These are phyloP conservation scores for Penicillium capsulatum DNA, from an alignment of 2,329 filamentous ascomycete genomes.

Conservation along the genomic window DNA sequence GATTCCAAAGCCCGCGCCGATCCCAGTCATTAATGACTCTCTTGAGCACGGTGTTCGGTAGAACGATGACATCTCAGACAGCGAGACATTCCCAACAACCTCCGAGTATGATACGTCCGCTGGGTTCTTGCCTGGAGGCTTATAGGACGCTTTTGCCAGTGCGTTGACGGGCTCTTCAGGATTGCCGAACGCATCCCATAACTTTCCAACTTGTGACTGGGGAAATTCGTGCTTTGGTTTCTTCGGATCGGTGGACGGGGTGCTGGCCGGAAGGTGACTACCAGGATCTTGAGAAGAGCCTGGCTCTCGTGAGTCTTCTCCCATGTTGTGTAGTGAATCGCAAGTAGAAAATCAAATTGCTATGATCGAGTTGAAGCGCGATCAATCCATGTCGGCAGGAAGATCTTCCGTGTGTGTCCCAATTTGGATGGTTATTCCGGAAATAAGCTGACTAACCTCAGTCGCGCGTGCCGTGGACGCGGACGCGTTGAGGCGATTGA, in stretches of 20 bases:
- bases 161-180: conserved; percentile 51
- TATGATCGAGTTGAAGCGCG: background rate
- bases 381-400: conserved; percentile 8
- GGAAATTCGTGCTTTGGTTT: conserved; percentile 42
- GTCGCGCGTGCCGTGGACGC: conserved; percentile 28
- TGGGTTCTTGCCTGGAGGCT: conserved; percentile 57
- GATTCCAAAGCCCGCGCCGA: conserved; percentile 70
- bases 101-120: conserved; percentile 42
- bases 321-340: conserved; percentile 30
- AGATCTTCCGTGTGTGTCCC: conserved; percentile 4
- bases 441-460: conserved; percentile 19
- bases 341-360: conserved; percentile 1
- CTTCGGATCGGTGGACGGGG: conserved; percentile 20
- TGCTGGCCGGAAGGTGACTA: conserved; percentile 18
- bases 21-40: conserved; percentile 76
- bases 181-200: conserved; percentile 47
- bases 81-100: conserved; percentile 42
- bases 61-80: conserved; percentile 57
- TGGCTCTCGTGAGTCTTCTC: conserved; percentile 37
- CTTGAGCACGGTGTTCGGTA: conserved; percentile 79
- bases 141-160: conserved; percentile 54
- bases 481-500: conserved; percentile 30
- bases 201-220: conserved; percentile 45
- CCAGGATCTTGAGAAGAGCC: conserved; percentile 11
- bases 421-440: conserved; percentile 24